Conservation (phyloP, 176 grass and related monocot genomes). For the Rhynchospora pubera region DNA sequence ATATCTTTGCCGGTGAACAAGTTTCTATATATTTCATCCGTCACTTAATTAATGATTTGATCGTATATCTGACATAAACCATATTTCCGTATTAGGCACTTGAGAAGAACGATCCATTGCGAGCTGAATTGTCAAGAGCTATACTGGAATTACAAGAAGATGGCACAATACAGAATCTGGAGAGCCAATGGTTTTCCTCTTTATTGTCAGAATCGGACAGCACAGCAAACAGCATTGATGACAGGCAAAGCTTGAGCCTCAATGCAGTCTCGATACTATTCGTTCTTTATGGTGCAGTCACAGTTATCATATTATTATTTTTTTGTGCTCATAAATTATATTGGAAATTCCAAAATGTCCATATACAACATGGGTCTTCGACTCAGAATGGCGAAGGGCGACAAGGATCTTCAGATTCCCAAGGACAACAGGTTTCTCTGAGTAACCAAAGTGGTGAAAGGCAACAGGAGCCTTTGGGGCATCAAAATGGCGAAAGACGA, state of each 20-base stretch:
- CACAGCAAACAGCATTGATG: not conserved
- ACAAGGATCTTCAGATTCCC: too few species aligned
- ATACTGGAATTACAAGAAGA: slow-evolving; percentile 24
- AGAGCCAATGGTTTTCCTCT: slow-evolving; percentile 6
- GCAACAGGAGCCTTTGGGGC: too few species aligned
- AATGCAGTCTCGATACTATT: not conserved
- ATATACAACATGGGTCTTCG: too few species aligned
- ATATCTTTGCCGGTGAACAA: too few species aligned
- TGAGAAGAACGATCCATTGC: slow-evolving; percentile 5
- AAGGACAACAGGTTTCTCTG: too few species aligned
- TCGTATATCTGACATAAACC: not conserved
- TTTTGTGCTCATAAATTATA: not conserved
- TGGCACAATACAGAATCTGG: slow-evolving; percentile 9
- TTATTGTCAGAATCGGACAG: not conserved
- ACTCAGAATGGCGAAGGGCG: not conserved
- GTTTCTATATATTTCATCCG: too few species aligned
- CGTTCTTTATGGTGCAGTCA: not conserved
- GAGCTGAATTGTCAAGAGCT: slow-evolving; percentile 16
- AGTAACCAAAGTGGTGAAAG: too few species aligned
- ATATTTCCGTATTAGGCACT: slow-evolving; percentile 11
- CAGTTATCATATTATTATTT: not conserved
- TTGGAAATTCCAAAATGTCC: not conserved
- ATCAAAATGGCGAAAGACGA: too few species aligned
- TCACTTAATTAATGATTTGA: too few species aligned
- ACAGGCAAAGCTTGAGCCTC: not conserved